Evolutionary conservation across 2,329 filamentous ascomycete species (phyloP), one percentile per base, ranked within the genome.

Genomic region (Pseudogymnoascus sp.): DNA sequence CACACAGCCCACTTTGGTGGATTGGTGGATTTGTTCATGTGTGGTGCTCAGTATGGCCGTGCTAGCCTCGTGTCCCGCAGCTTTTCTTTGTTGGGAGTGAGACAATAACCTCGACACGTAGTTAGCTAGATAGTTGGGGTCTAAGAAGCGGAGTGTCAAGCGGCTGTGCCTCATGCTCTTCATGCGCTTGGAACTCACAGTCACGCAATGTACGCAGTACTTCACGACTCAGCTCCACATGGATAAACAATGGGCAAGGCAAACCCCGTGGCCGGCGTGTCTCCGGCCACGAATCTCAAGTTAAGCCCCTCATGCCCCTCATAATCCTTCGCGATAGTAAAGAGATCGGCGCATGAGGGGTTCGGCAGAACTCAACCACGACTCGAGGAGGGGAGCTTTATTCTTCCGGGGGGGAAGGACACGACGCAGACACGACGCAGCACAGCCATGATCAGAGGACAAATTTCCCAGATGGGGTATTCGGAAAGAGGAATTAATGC

Each of bases 101-200:
- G 9, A 50, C 43, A 28, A 50, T 50, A 50, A 32, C 43, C n/a
- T 50, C 43, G 30, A 30, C 6, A 50, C 25, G 25, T 11, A 25
- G 22, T 25, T 25, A 25, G 22, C 5, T 25, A 25, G 2, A 30
- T 50, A 32, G 43, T 50, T 50, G 43, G 43, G 43, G 43, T 50
- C 43, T 32, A 50, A 50, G 43, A 50, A 50, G 43, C 22, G 43
- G 43, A 50, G 25, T 50, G n/a, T 50, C 43, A 50, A 50, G 43
- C 43, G n/a, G 43, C 25, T 32, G 43, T 50, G 25, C 43, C 6
- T 54, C 43, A 32, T 54, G 6, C 43, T 32, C 28, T 12, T 32
- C 43, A 32, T 54, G 25, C 28, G 25, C 25, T 54, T 54, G 43
- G 32, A 30, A 54, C 43, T 32, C 6, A 54, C 25, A 20, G 43